Evolutionary conservation across 441 rosid genomes (phyloP), one percentile per base, ranked within the genome.

Genomic region (Populus hybrid): DNA sequence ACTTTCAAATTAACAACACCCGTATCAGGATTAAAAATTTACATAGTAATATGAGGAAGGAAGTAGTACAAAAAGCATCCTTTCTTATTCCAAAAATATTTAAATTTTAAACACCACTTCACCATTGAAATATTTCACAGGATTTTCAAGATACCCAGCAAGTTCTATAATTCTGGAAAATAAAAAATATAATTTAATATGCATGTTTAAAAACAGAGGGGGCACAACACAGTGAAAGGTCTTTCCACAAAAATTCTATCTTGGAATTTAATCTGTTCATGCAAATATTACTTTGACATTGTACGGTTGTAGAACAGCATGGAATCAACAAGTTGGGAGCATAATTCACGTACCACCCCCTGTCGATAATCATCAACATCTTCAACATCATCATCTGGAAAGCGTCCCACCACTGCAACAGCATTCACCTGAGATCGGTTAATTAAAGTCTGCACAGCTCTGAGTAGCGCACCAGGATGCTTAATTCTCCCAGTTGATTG

Each of bases 401-500:
- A 89, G 61, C 88, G 86, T 64, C 82, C 92, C 66, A 90, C 89
- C 59, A 90, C 89, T 53, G 92, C 90, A 78, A 90, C 64, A 11
- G 94, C 92, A 82, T 88, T 84, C 67, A 89, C 92, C 50, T 87
- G 84, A 33, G 89, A 84, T 21, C 21, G 76, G 24, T 75, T 72
- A 28, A 90, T 77, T 82, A 89, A 83, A 64, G 87, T 80, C 73
- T 83, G 74, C 73, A 84, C 94, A 67, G 92, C 90, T 73, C 81
- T 85, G 78, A 90, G 71, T 33, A 87, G 78, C 4, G 91, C 81
- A 20, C 69, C 85, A 74, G 92, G 92, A 76, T 86, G 88, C 79
- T 81, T 88, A 68, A 90, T 87, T 80, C 90, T 85, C 65, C 90
- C 94, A 20, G 91, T 88, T 76, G 94, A 90, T 77, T 90, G 88